Evolutionary conservation across 176 grass and related monocot species (phyloP), one percentile per base, ranked within the genome.

Genomic region (Phyllostachys edulis): DNA sequence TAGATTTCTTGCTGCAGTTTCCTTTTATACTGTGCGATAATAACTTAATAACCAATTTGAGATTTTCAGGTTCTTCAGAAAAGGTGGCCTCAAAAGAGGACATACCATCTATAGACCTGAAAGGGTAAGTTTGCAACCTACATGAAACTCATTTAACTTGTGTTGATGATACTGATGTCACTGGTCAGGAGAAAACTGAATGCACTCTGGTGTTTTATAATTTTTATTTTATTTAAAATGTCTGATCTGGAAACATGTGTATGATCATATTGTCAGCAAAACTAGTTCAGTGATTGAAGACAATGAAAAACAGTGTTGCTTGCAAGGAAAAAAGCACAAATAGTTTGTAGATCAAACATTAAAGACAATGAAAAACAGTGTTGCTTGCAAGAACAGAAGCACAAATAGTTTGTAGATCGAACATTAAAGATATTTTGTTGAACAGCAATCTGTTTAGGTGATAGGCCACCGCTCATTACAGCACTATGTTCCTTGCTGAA

Each of bases 41-140:
- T 74, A 16, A 68, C n/a, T 76, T 78, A 60, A 62, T 74, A 16
- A 68, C 76, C 6, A 72, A 68, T 83, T 77, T 86, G 56, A 74
- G 55, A 77, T 67, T 57, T 78, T 62, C 82, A 92, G 92, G 89
- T 20, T 68, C 92, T 69, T 84, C 88, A 59, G 91, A 88, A 88
- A 91, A 81, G 80, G 69, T 64, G n/a, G 36, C 76, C 27, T 88
- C 87, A 79, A 85, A 81, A 84, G 96, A 94, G 57, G 96, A 90
- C 15, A 45, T 90, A 74, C 80, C 89, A 80, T 90, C 93, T 80
- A 66, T 96, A 81, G 93, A 99, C 17, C 45, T 94, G 73, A 99
- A 90, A 80, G 87, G 89, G 96, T 99, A 88, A 90, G 84, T 86
- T 42, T 61, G 3, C 63, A 75, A 69, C 18, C 38, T 64, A 46